phyloP scores from a whole-genome alignment of 1,284 basidiomycete species.

The Peniophora sp. region DNA sequence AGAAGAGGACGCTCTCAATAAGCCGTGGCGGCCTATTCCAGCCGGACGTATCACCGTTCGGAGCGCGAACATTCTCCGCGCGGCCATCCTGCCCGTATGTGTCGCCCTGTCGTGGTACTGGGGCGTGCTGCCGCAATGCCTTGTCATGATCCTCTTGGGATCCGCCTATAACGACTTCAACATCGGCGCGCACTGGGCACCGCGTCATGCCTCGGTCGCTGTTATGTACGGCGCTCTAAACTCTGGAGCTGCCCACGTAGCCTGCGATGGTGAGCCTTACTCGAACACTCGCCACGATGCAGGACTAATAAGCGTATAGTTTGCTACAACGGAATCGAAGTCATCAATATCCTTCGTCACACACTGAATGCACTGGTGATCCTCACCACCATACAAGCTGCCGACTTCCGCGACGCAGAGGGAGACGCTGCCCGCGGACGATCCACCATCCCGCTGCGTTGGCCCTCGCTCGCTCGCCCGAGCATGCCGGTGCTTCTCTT shows the following conservation, averaged over 20 bases:
- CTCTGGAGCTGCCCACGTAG: conserved; percentile 27
- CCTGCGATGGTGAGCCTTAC: conserved; percentile 17
- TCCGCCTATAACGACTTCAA: conserved; percentile 29
- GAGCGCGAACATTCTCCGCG: conserved; percentile 25
- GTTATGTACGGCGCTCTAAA: conserved; percentile 28
- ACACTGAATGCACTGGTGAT: conserved; percentile 7
- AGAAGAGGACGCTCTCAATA: conserved; percentile 34
- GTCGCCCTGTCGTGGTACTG: conserved; percentile 22
- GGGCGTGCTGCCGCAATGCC: conserved; percentile 24
- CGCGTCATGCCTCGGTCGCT: conserved; percentile 27
- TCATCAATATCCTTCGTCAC: not conserved
- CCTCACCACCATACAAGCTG: conserved; percentile 18
- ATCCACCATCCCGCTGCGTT: conserved; percentile 17
- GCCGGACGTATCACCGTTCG: conserved; percentile 12
- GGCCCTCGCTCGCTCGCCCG: conserved; percentile 13
- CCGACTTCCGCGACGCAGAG: conserved; percentile 18
- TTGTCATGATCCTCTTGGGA: conserved; percentile 21
- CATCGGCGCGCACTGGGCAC: conserved; percentile 22
- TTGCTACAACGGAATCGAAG: not conserved
- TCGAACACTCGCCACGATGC: not conserved
- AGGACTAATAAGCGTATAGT: not conserved
- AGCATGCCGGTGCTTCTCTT: conserved; percentile 11
- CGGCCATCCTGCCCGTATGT: conserved; percentile 26
- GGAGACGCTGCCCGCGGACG: conserved; percentile 18
- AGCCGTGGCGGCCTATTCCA: conserved; percentile 10